Evolutionary conservation across 805 yeast genomes (phyloP).

Genomic region (Starmerella vitae): DNA sequence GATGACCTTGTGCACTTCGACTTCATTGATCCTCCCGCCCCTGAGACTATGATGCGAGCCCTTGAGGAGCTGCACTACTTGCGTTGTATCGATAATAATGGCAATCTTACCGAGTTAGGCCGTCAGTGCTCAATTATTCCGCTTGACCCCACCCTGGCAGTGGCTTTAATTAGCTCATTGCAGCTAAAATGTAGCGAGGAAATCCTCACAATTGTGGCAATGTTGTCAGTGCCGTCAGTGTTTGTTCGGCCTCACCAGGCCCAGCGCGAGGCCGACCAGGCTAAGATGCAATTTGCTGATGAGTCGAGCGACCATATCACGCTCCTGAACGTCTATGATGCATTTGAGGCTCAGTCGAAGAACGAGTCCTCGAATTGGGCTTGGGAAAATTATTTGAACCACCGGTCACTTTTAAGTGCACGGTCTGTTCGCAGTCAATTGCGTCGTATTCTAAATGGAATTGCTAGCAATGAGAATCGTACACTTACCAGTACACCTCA

Average conservation of each 20-base stretch:
- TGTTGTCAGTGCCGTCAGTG: conserved; percentile 86
- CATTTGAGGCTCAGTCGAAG: conserved; percentile 35
- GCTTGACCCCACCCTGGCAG: conserved; percentile 89
- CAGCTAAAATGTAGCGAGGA: conserved; percentile 81
- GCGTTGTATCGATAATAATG: conserved; percentile 82
- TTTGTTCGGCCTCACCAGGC: conserved; percentile 87
- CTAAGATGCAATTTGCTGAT: conserved; percentile 75
- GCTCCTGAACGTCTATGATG: conserved; percentile 73
- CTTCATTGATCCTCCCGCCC: conserved; percentile 99
- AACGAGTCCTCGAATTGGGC: conserved; percentile 57
- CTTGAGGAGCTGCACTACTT: conserved; percentile 86
- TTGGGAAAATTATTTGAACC: conserved; percentile 72
- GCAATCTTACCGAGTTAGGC: conserved; percentile 79
- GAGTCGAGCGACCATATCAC: conserved; percentile 94
- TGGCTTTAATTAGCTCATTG: conserved; percentile 77
- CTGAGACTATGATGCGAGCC: conserved; percentile 99
- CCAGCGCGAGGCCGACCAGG: conserved; percentile 79
- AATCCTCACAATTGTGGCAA: conserved; percentile 72
- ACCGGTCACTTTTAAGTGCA: conserved; percentile 75
- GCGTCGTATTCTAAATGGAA: conserved; percentile 65
- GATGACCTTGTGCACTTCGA: conserved; percentile 96
- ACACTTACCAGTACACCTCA: conserved; percentile 56
- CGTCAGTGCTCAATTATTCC: conserved; percentile 88
- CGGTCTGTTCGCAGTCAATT: conserved; percentile 75
- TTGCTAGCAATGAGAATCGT: too few species aligned